Evolutionary conservation across 2,329 filamentous ascomycete species (phyloP), one percentile per base, ranked within the genome.

Genomic region (Drechslera avenae): DNA sequence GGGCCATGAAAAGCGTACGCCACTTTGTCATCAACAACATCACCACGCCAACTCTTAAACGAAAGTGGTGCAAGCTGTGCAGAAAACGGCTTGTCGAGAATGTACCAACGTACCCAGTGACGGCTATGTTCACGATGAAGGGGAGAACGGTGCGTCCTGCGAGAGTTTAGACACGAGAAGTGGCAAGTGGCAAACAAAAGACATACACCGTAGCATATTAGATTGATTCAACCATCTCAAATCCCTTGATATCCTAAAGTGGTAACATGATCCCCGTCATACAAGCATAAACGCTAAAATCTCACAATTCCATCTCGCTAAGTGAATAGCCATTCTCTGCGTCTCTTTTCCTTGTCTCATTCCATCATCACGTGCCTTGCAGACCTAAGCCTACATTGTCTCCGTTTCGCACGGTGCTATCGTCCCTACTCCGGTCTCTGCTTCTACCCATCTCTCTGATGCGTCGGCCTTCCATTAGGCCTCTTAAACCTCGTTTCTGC

Each of bases 391-490:
- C 68, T 2, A 69, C 59, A 7, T 59, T 64, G 35, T 69, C 64
- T 5, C 60, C 62, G 26, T 57, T 62, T 16, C 54, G 57, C 35
- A 60, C 55, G 2, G 46, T 57, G 3, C 47, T 57, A 17, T 57
- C 72, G 51, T 62, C 75, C 60, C 58, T 63, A 45, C 50, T 66
- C 45, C 73, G 59, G 13, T 64, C 65, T 23, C 63, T 74, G 73
- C 58, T 54, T 52, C 76, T 74, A 10, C 81, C 82, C 57, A 90
- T 80, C 72, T 96, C 91, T 36, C 92, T 81, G 79, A 97, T 86
- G 53, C 93, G 82, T 36, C 93, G 80, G 3, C 93, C 93, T 73
- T 97, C 94, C 94, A 99, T 97, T 60, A 99, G 74, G 0, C 94
- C 94, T 52, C 93, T 82, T 30, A 99, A 74, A 0, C 94, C 94